Conservation (phyloP, 2,329 filamentous ascomycete species). For the Fusarium sp. region DNA sequence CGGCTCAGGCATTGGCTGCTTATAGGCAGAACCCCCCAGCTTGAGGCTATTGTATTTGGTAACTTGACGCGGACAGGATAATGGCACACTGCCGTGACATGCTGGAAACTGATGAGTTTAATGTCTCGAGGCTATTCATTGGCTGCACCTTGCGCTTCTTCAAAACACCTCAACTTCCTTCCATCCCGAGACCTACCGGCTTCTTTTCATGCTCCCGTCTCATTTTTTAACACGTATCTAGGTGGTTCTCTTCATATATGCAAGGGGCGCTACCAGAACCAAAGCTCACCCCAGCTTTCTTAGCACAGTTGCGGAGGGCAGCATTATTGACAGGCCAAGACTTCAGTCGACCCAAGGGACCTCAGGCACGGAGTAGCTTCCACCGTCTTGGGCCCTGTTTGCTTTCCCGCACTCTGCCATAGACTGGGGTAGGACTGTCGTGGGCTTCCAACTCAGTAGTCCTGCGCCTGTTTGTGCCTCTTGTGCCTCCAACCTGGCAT, state of each 20-base stretch:
- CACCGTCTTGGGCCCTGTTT: slow-evolving; percentile 6
- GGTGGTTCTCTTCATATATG: not conserved
- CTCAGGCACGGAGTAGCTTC: slow-evolving; percentile 14
- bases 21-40: not conserved
- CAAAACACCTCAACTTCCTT: slow-evolving; percentile 5
- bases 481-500: not conserved
- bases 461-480: slow-evolving; percentile 6
- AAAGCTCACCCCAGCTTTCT: slow-evolving; percentile 25
- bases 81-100: slow-evolving; percentile 14
- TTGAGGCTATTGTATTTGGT: no score
- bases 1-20: slow-evolving; percentile 11
- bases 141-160: slow-evolving; percentile 12
- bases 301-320: slow-evolving; percentile 32
- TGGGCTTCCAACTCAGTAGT: slow-evolving; percentile 6
- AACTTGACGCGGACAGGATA: not conserved
- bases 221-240: slow-evolving; percentile 2
- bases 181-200: not conserved
- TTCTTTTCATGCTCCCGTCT: slow-evolving; percentile 10
- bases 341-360: slow-evolving; percentile 21
- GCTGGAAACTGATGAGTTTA: slow-evolving; percentile 33
- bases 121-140: slow-evolving; percentile 26
- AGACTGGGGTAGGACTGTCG: slow-evolving; percentile 33
- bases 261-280: slow-evolving; percentile 2
- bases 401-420: slow-evolving; percentile 19
- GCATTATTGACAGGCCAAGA: slow-evolving; percentile 11